Conservation (phyloP, 1,284 basidiomycete species). For the Apiotrichum sp. region DNA sequence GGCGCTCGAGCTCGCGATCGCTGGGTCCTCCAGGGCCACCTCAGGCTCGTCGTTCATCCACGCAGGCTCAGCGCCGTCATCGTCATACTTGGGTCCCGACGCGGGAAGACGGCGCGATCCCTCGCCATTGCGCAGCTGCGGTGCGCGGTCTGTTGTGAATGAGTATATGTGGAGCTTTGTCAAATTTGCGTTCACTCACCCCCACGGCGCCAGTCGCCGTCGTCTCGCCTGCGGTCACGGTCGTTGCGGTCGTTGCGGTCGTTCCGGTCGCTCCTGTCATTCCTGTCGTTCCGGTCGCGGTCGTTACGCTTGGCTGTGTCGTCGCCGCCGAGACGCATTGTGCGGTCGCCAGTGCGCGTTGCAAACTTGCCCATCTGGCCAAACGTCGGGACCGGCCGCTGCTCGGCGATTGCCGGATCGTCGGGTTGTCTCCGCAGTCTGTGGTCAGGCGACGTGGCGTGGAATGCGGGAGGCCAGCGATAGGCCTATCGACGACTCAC, state of each 20-base stretch:
- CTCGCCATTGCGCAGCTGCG: slow-evolving; percentile 14
- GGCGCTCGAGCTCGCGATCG: slow-evolving; percentile 18
- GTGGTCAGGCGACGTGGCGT: no score
- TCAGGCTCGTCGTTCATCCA: slow-evolving; percentile 39
- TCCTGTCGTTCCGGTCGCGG: background rate
- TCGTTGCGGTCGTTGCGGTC: background rate
- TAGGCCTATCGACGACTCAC: slow-evolving; percentile 7
- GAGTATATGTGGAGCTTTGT: no score
- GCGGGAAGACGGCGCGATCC: slow-evolving; percentile 1
- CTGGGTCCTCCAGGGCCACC: slow-evolving; percentile 21
- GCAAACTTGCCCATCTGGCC: slow-evolving; percentile 36
- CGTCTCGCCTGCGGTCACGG: slow-evolving; percentile 9
- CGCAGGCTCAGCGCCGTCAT: slow-evolving; percentile 36
- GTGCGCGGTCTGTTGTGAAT: background rate
- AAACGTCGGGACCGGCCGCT: slow-evolving; percentile 2
- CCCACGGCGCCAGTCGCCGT: slow-evolving; percentile 18
- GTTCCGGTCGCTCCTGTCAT: background rate
- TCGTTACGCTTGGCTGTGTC: slow-evolving; percentile 1
- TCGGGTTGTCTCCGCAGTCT: slow-evolving; percentile 23
- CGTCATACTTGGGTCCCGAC: slow-evolving; percentile 14
- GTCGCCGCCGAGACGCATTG: slow-evolving; percentile 26
- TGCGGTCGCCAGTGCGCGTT: slow-evolving; percentile 21
- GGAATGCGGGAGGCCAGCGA: no score
- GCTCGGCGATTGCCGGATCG: slow-evolving; percentile 18
- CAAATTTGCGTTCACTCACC: slow-evolving; percentile 1